phyloP scores from a whole-genome alignment of 1,284 basidiomycete species.

The Cryptococcus floricola region DNA sequence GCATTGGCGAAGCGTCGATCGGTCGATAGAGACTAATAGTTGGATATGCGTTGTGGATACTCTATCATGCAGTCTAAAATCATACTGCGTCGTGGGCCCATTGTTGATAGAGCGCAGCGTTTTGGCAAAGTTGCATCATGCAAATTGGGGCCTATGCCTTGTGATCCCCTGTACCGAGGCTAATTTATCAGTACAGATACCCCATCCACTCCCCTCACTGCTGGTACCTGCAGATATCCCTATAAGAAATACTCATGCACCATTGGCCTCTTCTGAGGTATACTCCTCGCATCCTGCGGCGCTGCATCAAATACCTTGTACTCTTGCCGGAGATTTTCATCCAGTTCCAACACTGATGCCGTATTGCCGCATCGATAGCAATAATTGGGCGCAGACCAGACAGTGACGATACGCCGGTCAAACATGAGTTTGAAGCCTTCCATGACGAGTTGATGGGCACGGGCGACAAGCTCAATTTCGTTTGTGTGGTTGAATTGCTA shows the following conservation, averaged over 20 bases:
- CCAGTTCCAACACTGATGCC: conserved; percentile 84
- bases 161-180: too few species aligned
- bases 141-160: too few species aligned
- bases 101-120: conserved; percentile 6
- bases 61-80: too few species aligned
- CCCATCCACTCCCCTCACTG: too few species aligned
- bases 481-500: conserved; percentile 80
- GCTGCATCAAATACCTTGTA: conserved; percentile 66
- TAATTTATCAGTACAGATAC: too few species aligned
- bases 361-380: conserved; percentile 93
- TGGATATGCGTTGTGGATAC: too few species aligned
- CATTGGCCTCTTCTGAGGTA: conserved; percentile 77
- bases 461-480: conserved; percentile 87
- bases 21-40: too few species aligned
- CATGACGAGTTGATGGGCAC: conserved; percentile 97
- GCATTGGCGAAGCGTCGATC: too few species aligned
- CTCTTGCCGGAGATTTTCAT: conserved; percentile 83
- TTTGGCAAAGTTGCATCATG: too few species aligned
- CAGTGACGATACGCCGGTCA: conserved; percentile 90
- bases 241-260: conserved; percentile 48
- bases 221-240: too few species aligned
- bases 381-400: conserved; percentile 98
- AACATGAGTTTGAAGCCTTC: conserved; percentile 97
- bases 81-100: too few species aligned
- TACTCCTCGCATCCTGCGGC: conserved; percentile 72